These are phyloP conservation scores for Pontederia crassipes DNA, from an alignment of 176 grass and related monocot species.

Conservation along the genomic window DNA sequence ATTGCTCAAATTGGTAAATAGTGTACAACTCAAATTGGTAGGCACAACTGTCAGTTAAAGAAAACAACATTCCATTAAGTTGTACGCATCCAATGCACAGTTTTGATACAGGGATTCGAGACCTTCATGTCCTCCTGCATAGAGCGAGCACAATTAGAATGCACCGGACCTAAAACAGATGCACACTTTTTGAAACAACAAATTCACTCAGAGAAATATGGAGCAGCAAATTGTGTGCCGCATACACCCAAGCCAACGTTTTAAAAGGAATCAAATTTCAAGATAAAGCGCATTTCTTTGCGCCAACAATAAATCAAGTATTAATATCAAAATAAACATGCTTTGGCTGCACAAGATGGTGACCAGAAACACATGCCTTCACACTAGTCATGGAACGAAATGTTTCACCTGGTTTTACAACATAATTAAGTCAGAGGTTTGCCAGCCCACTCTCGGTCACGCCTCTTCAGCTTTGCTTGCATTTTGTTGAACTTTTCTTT, in stretches of 20 bases:
- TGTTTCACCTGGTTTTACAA: constrained; percentile 10
- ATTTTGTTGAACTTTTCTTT: constrained; percentile 97
- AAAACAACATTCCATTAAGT: too few relatives aligned
- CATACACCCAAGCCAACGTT: constrained; percentile 4
- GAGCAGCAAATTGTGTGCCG: constrained; percentile 7
- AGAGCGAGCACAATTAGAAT: too few relatives aligned
- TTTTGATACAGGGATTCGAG: too few relatives aligned
- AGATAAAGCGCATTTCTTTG: too few relatives aligned
- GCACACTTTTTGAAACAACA: too few relatives aligned
- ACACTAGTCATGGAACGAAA: background rate
- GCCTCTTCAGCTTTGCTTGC: constrained; percentile 81
- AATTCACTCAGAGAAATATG: background rate
- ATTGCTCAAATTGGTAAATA: too few relatives aligned
- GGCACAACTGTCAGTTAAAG: too few relatives aligned
- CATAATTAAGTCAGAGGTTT: constrained; percentile 78
- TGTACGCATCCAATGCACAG: too few relatives aligned
- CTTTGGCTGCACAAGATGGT: background rate
- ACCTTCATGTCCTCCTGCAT: too few relatives aligned
- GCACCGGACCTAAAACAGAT: too few relatives aligned
- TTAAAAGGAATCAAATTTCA: background rate
- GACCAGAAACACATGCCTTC: too few relatives aligned
- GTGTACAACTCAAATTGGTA: too few relatives aligned
- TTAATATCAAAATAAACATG: background rate
- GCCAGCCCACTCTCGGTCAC: constrained; percentile 87
- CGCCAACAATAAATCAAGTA: background rate